A percentile compares a stretch with the other conserved stretches of the same genome.
phyloP scores from a whole-genome alignment of 768 basidiomycete species.

The Melanogaster broomeanus region DNA sequence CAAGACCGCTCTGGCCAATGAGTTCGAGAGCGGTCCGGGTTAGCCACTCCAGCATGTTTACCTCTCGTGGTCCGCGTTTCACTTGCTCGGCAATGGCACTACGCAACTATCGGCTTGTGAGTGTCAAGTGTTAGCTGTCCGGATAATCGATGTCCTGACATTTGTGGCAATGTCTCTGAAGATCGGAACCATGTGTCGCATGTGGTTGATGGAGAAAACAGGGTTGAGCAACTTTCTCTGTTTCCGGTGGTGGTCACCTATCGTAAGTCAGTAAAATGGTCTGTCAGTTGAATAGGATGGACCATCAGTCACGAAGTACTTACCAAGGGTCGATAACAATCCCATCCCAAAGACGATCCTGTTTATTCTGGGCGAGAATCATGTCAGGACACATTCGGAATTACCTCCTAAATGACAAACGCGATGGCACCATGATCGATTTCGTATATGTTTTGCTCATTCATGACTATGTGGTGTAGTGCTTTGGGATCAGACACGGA shows the following conservation, averaged over 20 bases:
- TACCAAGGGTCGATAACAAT: conserved; percentile 34
- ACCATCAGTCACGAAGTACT: conserved; percentile 10
- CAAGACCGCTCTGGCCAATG: conserved; percentile 45
- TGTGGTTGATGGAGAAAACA: conserved; percentile 47
- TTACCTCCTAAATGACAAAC: conserved; percentile 29
- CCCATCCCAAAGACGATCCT: conserved; percentile 51
- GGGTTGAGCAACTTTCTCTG: conserved; percentile 52
- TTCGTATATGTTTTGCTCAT: conserved; percentile 52
- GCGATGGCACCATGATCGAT: conserved; percentile 46
- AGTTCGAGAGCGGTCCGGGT: conserved; percentile 47
- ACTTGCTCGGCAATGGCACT: conserved; percentile 1
- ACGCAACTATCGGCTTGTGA: conserved; percentile 1
- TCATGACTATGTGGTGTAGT: conserved; percentile 47
- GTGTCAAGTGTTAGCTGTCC: conserved; percentile 11
- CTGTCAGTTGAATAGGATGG: neutral
- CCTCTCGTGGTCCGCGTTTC: conserved; percentile 15
- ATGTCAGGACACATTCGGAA: neutral
- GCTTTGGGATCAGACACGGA: conserved; percentile 51
- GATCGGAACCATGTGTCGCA: conserved; percentile 45
- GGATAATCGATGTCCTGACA: conserved; percentile 27
- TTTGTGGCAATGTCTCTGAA: conserved; percentile 49
- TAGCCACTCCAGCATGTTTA: conserved; percentile 52
- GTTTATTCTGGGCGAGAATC: conserved; percentile 37
- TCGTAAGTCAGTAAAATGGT: conserved; percentile 6
- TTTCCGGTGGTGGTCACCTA: conserved; percentile 44